phyloP scores from a whole-genome alignment of 768 basidiomycete genomes.

The Flagelloscypha sp. region DNA sequence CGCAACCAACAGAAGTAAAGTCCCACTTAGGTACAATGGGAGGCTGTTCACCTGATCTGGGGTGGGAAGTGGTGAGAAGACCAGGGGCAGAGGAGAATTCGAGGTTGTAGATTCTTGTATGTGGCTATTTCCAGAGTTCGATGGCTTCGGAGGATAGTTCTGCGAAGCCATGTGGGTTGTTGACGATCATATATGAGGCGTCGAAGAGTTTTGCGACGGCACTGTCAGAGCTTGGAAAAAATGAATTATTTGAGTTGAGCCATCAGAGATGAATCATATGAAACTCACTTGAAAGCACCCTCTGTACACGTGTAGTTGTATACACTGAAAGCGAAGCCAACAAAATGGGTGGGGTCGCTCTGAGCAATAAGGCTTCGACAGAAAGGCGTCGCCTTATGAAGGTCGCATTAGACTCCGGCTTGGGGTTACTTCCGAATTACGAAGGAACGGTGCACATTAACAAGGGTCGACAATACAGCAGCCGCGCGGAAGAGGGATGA shows the following conservation, averaged over 20 bases:
- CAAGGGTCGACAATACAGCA: too few relatives aligned
- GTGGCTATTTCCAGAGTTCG: too few relatives aligned
- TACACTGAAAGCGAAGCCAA: slow-evolving; percentile 26
- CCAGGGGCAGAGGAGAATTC: too few relatives aligned
- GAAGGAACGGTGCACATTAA: too few relatives aligned
- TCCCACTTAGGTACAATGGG: slow-evolving; percentile 34
- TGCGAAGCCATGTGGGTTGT: slow-evolving; percentile 16
- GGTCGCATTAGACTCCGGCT: too few relatives aligned
- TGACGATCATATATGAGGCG: slow-evolving; percentile 27
- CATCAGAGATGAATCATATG: background rate
- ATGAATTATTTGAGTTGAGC: background rate
- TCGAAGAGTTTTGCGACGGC: slow-evolving; percentile 33
- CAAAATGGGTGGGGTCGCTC: slow-evolving; percentile 15
- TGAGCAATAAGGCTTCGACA: too few relatives aligned
- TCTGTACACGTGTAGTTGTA: slow-evolving; percentile 36
- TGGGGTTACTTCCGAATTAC: too few relatives aligned
- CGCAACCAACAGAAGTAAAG: slow-evolving; percentile 23
- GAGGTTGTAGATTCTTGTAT: too few relatives aligned
- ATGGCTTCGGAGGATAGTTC: slow-evolving; percentile 11
- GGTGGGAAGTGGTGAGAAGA: slow-evolving; percentile 12
- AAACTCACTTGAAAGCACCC: slow-evolving; percentile 27
- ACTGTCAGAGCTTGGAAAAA: slow-evolving; percentile 19
- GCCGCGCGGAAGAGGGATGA: too few relatives aligned
- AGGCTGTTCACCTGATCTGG: slow-evolving; percentile 19
- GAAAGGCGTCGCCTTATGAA: too few relatives aligned